These are phyloP conservation scores for Plasmopara muralis DNA, from an alignment of 352 stramenopile species.

Conservation along the genomic window DNA sequence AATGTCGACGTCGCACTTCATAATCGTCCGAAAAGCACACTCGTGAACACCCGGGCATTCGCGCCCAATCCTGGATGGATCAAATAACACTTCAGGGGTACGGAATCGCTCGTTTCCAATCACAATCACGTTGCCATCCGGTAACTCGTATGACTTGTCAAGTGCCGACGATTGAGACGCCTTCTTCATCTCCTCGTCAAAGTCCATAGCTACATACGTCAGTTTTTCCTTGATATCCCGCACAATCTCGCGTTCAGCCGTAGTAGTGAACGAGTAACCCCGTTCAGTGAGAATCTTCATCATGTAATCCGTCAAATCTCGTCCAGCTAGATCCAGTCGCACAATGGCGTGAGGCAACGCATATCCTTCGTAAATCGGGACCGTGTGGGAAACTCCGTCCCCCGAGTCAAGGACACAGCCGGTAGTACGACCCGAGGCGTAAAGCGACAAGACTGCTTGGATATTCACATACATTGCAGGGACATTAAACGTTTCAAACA, in stretches of 20 bases:
- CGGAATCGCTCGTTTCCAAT: constrained; percentile 95
- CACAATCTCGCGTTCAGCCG: constrained; percentile 92
- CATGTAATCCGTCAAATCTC: constrained; percentile 94
- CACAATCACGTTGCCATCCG: constrained; percentile 97
- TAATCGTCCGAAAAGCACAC: constrained; percentile 69
- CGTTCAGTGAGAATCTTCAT: constrained; percentile 95
- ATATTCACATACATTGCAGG: constrained; percentile 94
- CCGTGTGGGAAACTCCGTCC: constrained; percentile 91
- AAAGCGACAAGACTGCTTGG: constrained; percentile 91
- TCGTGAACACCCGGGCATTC: constrained; percentile 82
- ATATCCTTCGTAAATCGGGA: constrained; percentile 95
- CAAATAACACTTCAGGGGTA: constrained; percentile 94
- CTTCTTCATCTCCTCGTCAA: constrained; percentile 92
- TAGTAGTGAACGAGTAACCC: constrained; percentile 93
- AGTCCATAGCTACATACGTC: constrained; percentile 94
- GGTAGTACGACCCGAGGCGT: constrained; percentile 92
- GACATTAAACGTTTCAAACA: constrained; percentile 95
- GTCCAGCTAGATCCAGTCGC: constrained; percentile 91
- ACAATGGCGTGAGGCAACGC: constrained; percentile 93
- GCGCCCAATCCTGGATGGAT: constrained; percentile 89
- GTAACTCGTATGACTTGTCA: constrained; percentile 95
- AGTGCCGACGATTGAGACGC: constrained; percentile 60
- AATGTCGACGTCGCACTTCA: constrained; percentile 90
- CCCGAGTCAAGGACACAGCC: constrained; percentile 94
- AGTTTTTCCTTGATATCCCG: constrained; percentile 97